Base-by-base conservation (phyloP, 2,329 filamentous ascomycete genomes). In the Neurospora crassa region DNA sequence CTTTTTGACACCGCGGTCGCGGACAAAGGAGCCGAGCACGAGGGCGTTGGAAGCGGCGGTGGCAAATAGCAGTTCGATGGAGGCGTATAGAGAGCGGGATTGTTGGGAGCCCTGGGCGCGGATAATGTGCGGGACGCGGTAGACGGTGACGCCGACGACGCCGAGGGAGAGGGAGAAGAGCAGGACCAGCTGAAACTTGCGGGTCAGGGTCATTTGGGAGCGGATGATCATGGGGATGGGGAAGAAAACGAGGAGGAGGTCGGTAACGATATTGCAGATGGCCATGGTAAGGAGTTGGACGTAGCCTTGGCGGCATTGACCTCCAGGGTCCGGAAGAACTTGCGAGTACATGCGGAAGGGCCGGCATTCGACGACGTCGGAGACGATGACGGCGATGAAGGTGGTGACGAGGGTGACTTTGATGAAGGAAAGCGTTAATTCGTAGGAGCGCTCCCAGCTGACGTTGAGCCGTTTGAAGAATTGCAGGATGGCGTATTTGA, bases 1-100 rank as follows among this genome's bases (percentile, higher is more conserved):
- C 81, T 96, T 97, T 84, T 98, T 98, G 53, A 94, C 84, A 37
- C 96, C 96, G 70, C 93, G 88, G 79, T 98, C 95, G 16, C 95
- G 89, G 40, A 98, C 89, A 78, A 98, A 98, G 0, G 94, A 97
- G 14, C 95, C 95, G 2, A 99, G 87, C 0, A 97, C 92, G 24
- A 99, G 86, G 3, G 91, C 90, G 79, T 98, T 99, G 14, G 95
- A 92, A 0, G 96, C 91, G 0, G 90, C 89, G 0, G 94, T 92
- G 5, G 96, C 94, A 69, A 95, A 94, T 1, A 98, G 85, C 8
- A 98, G 91, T 78, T 99, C 96, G 20, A 96, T 86, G 0, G 94
- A 97, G 5, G 96, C 96, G 74, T 96, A 86, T 1, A 98, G 88
- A 0, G 95, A 96, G 67, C 96, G 92, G 75, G 92, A 93, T 77